Conservation (phyloP, 495 filamentous ascomycete species). For the Jackrogersella multiformis region DNA sequence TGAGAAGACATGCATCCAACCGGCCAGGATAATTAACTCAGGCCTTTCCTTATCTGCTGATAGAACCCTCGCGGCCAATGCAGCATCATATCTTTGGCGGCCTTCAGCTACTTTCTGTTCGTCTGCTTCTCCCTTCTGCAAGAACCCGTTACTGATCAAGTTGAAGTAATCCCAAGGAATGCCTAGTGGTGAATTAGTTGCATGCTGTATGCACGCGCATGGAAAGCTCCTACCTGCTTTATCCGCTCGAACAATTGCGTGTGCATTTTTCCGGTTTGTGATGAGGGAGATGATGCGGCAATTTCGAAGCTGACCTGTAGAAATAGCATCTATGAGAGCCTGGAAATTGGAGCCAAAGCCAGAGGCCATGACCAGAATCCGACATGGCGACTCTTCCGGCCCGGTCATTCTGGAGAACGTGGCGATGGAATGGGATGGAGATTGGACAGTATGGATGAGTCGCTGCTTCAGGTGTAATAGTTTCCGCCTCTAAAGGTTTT, state of each 20-base stretch:
- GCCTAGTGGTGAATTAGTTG: no score
- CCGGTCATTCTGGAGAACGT: no score
- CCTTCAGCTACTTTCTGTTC: slow-evolving; percentile 66
- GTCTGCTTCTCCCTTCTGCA: slow-evolving; percentile 60
- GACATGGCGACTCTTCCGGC: no score
- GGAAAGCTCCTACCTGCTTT: no score
- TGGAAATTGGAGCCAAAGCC: no score
- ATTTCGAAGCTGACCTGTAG: slow-evolving; percentile 55
- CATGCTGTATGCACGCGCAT: no score
- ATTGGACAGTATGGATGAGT: no score
- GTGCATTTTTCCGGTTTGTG: slow-evolving; percentile 83
- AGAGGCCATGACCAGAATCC: no score
- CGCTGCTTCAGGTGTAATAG: no score
- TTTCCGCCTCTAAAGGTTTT: no score
- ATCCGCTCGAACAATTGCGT: slow-evolving; percentile 77
- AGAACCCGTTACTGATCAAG: slow-evolving; percentile 70
- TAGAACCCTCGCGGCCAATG: slow-evolving; percentile 76
- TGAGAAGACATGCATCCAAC: slow-evolving; percentile 73
- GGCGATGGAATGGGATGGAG: no score
- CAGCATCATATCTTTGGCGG: slow-evolving; percentile 78
- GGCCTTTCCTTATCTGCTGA: slow-evolving; percentile 71
- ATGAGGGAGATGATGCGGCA: slow-evolving; percentile 75
- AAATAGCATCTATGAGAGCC: slow-evolving; percentile 89
- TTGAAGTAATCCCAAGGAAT: slow-evolving; percentile 91
- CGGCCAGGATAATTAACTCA: slow-evolving; percentile 72